Conservation (phyloP, 345 rosid genomes). For the Gossypium raimondii region DNA sequence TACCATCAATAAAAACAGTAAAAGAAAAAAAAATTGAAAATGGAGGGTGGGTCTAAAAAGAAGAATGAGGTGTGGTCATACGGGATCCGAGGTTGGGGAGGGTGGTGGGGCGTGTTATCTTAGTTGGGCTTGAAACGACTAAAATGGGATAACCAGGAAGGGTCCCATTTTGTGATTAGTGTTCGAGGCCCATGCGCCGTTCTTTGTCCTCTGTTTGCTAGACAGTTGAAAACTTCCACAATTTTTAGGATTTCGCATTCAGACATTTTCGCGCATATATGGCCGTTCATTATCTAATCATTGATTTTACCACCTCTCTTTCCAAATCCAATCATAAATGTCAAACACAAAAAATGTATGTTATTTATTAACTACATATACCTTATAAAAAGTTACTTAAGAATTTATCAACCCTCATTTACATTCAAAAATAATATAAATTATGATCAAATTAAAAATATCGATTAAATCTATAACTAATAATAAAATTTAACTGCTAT, state of each 20-base stretch:
- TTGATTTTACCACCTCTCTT: not conserved
- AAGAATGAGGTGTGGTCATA: not conserved
- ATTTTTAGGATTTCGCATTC: not conserved
- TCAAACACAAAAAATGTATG: too few relatives aligned
- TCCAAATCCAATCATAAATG: not conserved
- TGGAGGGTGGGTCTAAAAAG: not conserved
- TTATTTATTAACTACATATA: too few relatives aligned
- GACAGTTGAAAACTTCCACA: conserved; percentile 7
- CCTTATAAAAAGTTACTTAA: too few relatives aligned
- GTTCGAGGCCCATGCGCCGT: conserved; percentile 20
- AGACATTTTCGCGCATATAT: not conserved
- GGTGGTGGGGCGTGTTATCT: not conserved
- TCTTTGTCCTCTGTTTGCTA: not conserved
- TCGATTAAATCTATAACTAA: too few relatives aligned
- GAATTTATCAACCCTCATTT: too few relatives aligned
- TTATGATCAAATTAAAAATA: too few relatives aligned
- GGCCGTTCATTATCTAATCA: conserved; percentile 5
- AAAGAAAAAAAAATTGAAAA: not conserved
- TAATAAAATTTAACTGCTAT: too few relatives aligned
- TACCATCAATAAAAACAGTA: not conserved
- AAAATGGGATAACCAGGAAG: not conserved
- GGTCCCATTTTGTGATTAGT: not conserved
- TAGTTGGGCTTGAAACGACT: conserved; percentile 13
- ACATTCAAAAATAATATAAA: too few relatives aligned
- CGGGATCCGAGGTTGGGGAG: conserved; percentile 11